These are phyloP conservation scores for Pseudogymnoascus sp. DNA, from an alignment of 2,329 filamentous ascomycete genomes.

Conservation along the genomic window DNA sequence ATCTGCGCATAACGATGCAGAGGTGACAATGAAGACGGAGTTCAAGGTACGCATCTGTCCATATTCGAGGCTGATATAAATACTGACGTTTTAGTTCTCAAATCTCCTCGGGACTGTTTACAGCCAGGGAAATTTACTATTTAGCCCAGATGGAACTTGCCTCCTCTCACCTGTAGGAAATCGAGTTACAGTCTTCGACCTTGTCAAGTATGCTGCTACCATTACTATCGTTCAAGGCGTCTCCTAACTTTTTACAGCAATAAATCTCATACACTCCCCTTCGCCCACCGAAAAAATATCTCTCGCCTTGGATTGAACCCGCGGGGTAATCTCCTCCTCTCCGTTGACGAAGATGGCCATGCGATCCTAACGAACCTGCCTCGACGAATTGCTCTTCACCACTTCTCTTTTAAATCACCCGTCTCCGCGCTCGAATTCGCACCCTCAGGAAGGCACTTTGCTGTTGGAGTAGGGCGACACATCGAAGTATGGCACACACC, in stretches of 20 bases:
- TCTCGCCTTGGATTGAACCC: conserved; percentile 79
- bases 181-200: conserved; percentile 87
- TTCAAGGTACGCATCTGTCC: conserved; percentile 62
- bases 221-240: background rate
- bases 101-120: conserved; percentile 98
- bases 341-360: conserved; percentile 87
- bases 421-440: conserved; percentile 84
- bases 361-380: conserved; percentile 88
- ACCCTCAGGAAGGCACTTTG: conserved; percentile 84
- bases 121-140: conserved; percentile 93
- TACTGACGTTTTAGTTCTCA: conserved; percentile 66
- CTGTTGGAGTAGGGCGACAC: conserved; percentile 74
- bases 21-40: conserved; percentile 85
- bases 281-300: conserved; percentile 92
- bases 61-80: background rate
- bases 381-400: conserved; percentile 77
- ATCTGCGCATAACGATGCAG: conserved; percentile 19
- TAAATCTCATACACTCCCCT: conserved; percentile 78
- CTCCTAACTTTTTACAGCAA: conserved; percentile 44
- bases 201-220: conserved; percentile 65
- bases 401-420: conserved; percentile 86
- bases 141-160: conserved; percentile 91
- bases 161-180: conserved; percentile 95
- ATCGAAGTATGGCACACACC: conserved; percentile 96
- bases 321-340: conserved; percentile 82